A percentile compares a stretch with the other conserved stretches of the same genome.
phyloP scores from a whole-genome alignment of 768 basidiomycete genomes.

The Wakefieldia striispora region DNA sequence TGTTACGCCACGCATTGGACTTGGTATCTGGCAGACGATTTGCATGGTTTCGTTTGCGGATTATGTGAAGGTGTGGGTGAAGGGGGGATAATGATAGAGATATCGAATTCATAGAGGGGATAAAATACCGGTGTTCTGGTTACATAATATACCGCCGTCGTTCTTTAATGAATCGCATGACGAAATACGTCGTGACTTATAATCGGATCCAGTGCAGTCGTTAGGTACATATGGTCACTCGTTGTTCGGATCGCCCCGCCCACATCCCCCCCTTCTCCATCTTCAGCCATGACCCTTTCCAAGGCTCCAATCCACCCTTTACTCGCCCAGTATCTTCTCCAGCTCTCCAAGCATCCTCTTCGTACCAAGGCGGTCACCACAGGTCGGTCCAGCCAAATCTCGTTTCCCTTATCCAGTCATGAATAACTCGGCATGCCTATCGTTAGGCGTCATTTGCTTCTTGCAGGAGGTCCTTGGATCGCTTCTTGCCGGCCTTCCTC shows the following conservation, averaged over 20 bases:
- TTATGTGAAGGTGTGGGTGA: conserved; percentile 88
- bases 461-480: conserved; percentile 82
- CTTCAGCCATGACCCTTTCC: conserved; percentile 34
- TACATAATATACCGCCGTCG: neutral
- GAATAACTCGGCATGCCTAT: neutral
- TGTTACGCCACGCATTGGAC: conserved; percentile 93
- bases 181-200: no score
- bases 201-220: no score
- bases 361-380: conserved; percentile 80
- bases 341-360: conserved; percentile 67
- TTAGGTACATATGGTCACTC: no score
- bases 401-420: neutral
- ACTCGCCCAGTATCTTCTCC: conserved; percentile 66
- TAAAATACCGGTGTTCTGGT: conserved; percentile 20
- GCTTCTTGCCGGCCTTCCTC: conserved; percentile 61
- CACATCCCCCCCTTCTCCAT: neutral
- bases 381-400: conserved; percentile 37
- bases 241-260: no score
- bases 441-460: conserved; percentile 54
- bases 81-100: conserved; percentile 33
- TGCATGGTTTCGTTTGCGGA: conserved; percentile 99
- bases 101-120: conserved; percentile 18
- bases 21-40: conserved; percentile 96
- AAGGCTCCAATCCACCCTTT: conserved; percentile 40
- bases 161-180: no score